Base-by-base conservation (phyloP, 495 filamentous ascomycete genomes). In the Talaromyces thailandensis region DNA sequence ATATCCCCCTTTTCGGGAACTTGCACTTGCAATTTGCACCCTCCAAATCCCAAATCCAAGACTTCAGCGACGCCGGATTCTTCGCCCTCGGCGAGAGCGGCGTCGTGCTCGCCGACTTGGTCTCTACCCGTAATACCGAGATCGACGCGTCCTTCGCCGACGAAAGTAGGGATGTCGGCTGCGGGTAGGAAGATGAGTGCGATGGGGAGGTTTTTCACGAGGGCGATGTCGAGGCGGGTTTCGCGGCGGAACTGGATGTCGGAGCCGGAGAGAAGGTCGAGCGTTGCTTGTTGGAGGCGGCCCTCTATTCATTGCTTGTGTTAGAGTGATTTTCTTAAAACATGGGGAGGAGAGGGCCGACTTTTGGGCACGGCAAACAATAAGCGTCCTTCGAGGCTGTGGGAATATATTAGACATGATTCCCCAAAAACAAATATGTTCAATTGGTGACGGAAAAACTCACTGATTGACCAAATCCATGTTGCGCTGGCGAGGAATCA, bases 311-410 rank as follows among this genome's bases (percentile, higher is more conserved):
- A n/a, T 57, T 64, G 25, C 6, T 59, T 45, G 53, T 52, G 52
- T 65, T 62, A 29, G 37, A 29, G 32, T 37, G 37, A 48, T 45
- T 26, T 25, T n/a, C 40, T 37, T 43, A 1, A 35, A n/a, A 43
- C n/a, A 64, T 70, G 66, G 70, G 63, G 61, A 48, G 16, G 64
- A 52, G 59, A 62, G 62, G 58, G 86, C 89, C 73, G 78, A 91
- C 92, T 98, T 79, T 98, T 98, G 51, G 94, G 94, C 23, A 98
- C 91, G 62, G 94, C 94, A 70, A 98, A 97, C 63, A 98, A 84
- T 53, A 98, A 85, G 67, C 93, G 88, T 74, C 92, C 92, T 81
- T 92, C 91, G 69, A 98, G 81, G 80, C 76, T 74, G 11, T 23
- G n/a, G 26, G 16, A 51, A 52, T 16, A 29, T 52, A 60, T 48